Conservation (phyloP, 192 early-diverging fungal species). For the Mortierella claussenii region DNA sequence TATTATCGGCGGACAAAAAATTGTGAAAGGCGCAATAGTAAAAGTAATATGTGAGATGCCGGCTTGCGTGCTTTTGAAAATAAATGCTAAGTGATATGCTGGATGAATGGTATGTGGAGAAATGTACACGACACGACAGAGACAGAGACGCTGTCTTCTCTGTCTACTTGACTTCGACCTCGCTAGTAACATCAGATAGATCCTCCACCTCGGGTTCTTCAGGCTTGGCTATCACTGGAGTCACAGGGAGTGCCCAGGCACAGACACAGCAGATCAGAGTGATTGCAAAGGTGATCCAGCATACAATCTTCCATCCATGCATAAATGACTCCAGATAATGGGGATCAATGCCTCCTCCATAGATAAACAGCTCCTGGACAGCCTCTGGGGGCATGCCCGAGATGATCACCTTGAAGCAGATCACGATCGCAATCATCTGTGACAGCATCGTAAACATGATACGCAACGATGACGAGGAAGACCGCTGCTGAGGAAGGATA, state of each 20-base stretch:
- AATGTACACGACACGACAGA: too few relatives aligned
- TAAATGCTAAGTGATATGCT: neutral
- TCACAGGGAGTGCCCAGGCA: conserved; percentile 28
- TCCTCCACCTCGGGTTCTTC: conserved; percentile 5
- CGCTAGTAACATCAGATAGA: neutral
- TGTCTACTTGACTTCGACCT: neutral
- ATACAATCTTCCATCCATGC: conserved; percentile 39
- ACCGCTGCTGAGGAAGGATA: conserved; percentile 46
- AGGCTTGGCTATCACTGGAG: conserved; percentile 29
- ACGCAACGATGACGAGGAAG: conserved; percentile 46
- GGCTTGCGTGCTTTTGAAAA: neutral
- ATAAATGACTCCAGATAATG: conserved; percentile 42
- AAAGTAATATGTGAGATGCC: too few relatives aligned
- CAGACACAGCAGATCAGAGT: conserved; percentile 34
- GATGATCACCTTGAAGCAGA: conserved; percentile 51
- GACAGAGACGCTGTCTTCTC: too few relatives aligned
- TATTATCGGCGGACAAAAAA: too few relatives aligned
- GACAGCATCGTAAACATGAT: conserved; percentile 54
- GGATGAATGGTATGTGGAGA: too few relatives aligned
- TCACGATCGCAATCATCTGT: conserved; percentile 52
- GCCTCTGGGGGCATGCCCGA: conserved; percentile 43
- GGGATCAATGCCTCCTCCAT: conserved; percentile 40
- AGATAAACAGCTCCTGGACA: conserved; percentile 44
- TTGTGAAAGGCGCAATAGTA: too few relatives aligned
- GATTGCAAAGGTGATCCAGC: conserved; percentile 49